These are phyloP conservation scores for Cocos nucifera DNA, from an alignment of 176 grass and related monocot species.

Conservation along the genomic window DNA sequence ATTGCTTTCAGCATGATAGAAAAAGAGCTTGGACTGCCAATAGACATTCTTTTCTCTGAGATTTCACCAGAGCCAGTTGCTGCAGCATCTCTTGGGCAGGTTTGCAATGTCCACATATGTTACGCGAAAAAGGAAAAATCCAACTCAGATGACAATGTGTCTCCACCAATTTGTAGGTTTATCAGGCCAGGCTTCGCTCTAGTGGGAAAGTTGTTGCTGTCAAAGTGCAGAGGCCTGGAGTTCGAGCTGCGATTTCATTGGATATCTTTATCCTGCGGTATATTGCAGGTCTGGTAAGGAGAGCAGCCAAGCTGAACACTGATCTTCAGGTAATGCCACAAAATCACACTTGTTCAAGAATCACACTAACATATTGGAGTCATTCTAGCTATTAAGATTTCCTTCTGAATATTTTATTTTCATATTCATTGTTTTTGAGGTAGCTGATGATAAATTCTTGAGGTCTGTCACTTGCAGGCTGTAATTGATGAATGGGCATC, in stretches of 20 bases:
- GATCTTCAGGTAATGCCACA: constrained; percentile 65
- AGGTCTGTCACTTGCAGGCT: constrained; percentile 41
- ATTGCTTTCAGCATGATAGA: constrained; percentile 91
- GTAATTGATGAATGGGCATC: constrained; percentile 96
- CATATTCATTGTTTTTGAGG: background rate
- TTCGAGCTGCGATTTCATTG: constrained; percentile 87
- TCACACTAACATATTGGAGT: background rate
- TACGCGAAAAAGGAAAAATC: too few relatives aligned
- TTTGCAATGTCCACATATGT: constrained; percentile 12
- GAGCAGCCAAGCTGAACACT: constrained; percentile 70
- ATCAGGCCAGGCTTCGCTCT: constrained; percentile 64
- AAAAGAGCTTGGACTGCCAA: constrained; percentile 57
- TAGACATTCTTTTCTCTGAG: constrained; percentile 81
- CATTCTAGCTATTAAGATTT: background rate
- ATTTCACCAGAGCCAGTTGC: constrained; percentile 79
- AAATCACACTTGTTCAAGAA: constrained; percentile 4
- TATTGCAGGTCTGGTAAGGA: constrained; percentile 60
- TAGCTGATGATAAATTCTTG: constrained; percentile 10
- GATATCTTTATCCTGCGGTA: constrained; percentile 94
- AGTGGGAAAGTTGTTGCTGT: constrained; percentile 81
- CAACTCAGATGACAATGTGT: background rate
- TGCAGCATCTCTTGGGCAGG: constrained; percentile 95
- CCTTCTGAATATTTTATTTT: constrained; percentile 8
- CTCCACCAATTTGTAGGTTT: constrained; percentile 49
- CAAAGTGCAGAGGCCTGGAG: constrained; percentile 96